Conservation (phyloP, 495 filamentous ascomycete genomes). For the Cercophora scortea region DNA sequence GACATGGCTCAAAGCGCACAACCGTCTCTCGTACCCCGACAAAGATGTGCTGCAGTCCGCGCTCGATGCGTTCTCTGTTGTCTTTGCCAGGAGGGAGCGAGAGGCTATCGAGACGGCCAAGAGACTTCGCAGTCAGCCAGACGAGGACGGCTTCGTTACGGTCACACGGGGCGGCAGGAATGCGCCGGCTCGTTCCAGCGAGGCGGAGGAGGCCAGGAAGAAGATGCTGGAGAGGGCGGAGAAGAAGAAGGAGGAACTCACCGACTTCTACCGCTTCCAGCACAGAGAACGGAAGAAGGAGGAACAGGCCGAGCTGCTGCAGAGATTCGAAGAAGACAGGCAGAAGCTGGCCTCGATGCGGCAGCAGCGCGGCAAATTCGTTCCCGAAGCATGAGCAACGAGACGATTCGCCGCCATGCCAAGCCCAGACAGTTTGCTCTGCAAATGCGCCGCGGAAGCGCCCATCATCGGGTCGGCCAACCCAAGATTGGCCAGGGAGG, state of each 20-base stretch:
- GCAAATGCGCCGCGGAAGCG: no score
- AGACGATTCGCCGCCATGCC: neutral
- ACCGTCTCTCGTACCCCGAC: conserved; percentile 61
- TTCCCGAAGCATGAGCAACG: conserved; percentile 35
- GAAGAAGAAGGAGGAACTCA: conserved; percentile 55
- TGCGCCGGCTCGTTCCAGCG: conserved; percentile 66
- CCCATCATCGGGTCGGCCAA: neutral
- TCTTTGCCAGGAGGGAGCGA: conserved; percentile 59
- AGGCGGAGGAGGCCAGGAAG: conserved; percentile 62
- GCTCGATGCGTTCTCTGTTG: conserved; percentile 75
- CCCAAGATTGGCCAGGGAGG: neutral
- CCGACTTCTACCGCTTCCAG: conserved; percentile 94
- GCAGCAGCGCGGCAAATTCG: conserved; percentile 52
- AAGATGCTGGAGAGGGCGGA: conserved; percentile 65
- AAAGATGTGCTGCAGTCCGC: conserved; percentile 53
- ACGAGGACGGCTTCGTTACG: conserved; percentile 93
- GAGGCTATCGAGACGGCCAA: conserved; percentile 56
- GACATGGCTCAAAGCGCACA: conserved; percentile 54
- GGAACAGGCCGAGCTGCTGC: conserved; percentile 59
- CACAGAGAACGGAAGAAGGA: conserved; percentile 81
- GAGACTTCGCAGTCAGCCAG: conserved; percentile 62
- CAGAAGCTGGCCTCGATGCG: conserved; percentile 52
- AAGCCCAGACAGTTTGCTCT: neutral
- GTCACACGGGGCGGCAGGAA: conserved; percentile 69
- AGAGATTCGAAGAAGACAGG: conserved; percentile 58